Conservation (phyloP, 1,284 basidiomycete species). For the Ganoderma resinaceum region DNA sequence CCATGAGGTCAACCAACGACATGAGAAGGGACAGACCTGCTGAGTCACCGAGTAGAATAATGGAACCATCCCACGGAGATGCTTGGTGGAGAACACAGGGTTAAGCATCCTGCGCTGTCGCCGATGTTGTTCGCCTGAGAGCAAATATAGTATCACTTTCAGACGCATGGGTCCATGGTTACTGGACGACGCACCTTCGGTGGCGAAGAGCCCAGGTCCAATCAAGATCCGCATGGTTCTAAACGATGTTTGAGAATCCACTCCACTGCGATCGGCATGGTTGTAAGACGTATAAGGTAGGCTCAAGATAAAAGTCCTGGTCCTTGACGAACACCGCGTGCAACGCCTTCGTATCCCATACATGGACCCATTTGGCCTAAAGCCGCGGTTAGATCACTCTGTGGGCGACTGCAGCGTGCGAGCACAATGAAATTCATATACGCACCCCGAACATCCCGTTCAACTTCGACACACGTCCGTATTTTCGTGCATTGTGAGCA, state of each 20-base stretch:
- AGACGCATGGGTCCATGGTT: neutral
- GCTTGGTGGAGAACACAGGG: conserved; percentile 30
- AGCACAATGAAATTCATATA: too few species aligned
- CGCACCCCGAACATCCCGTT: conserved; percentile 16
- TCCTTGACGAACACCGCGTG: conserved; percentile 42
- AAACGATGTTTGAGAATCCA: neutral
- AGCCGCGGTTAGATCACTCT: neutral
- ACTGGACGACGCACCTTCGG: conserved; percentile 1
- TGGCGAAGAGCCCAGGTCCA: conserved; percentile 27
- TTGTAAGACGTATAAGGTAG: conserved; percentile 9
- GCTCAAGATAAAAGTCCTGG: conserved; percentile 38
- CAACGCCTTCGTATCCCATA: conserved; percentile 38
- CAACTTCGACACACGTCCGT: neutral
- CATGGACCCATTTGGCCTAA: conserved; percentile 27
- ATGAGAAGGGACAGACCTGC: conserved; percentile 13
- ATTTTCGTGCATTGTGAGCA: neutral
- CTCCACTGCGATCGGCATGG: too few species aligned
- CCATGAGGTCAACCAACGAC: neutral
- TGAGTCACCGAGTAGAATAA: conserved; percentile 25
- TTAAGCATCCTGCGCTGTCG: conserved; percentile 33
- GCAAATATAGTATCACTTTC: neutral
- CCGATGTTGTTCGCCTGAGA: conserved; percentile 33
- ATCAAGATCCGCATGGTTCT: conserved; percentile 20
- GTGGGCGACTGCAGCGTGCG: too few species aligned
- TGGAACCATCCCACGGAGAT: conserved; percentile 26